These are phyloP conservation scores for Zelopaecilomyces penicillatus DNA, from an alignment of 2,329 filamentous ascomycete genomes.

Conservation along the genomic window DNA sequence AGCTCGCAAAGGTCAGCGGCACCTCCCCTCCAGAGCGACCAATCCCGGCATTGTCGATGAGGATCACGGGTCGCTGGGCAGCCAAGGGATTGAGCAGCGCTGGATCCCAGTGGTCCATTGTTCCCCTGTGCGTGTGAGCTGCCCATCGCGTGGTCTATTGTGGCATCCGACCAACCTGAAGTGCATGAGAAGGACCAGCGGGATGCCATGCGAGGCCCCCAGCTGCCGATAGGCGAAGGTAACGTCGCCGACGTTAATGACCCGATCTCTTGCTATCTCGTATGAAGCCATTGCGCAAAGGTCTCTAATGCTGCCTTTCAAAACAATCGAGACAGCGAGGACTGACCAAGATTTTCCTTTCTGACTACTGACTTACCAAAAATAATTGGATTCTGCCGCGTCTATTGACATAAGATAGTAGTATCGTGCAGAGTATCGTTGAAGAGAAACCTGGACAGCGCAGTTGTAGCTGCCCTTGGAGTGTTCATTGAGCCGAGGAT, in stretches of 20 bases:
- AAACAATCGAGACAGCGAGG: no score
- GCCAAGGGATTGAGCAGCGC: slow-evolving; percentile 37
- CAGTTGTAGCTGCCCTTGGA: no score
- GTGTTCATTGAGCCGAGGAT: no score
- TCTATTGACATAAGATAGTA: no score
- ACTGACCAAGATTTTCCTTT: no score
- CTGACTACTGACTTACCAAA: no score
- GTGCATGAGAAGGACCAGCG: slow-evolving; percentile 23
- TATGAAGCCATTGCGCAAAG: slow-evolving; percentile 20
- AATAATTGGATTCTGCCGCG: no score
- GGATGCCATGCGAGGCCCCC: slow-evolving; percentile 20
- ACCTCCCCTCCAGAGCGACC: slow-evolving; percentile 36
- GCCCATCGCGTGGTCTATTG: neutral
- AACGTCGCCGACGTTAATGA: slow-evolving; percentile 21
- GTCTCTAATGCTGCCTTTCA: no score
- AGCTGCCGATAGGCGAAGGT: slow-evolving; percentile 25
- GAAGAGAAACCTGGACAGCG: no score
- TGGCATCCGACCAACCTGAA: slow-evolving; percentile 20
- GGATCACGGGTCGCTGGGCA: slow-evolving; percentile 31
- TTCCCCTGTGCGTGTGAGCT: slow-evolving; percentile 18
- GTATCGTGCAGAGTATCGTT: no score
- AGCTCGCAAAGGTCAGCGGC: slow-evolving; percentile 21
- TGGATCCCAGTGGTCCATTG: slow-evolving; percentile 35
- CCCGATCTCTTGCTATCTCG: slow-evolving; percentile 19
- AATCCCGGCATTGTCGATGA: slow-evolving; percentile 40